Percentiles rank a stretch among this genome's conserved stretches.
phyloP scores from a whole-genome alignment of 441 rosid species.

The Adansonia rubrostipa region DNA sequence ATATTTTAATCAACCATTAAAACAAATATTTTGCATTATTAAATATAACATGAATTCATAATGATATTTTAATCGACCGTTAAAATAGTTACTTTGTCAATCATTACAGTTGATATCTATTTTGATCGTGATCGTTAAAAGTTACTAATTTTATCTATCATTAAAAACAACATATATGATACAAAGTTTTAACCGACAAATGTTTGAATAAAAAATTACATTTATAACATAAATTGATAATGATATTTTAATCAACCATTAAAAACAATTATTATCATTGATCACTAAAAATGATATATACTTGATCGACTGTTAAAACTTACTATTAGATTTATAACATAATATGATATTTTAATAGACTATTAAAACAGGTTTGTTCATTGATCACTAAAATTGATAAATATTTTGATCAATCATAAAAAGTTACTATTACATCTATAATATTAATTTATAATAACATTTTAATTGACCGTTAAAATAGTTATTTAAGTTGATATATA shows the following conservation, averaged over 20 bases:
- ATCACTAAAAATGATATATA: not conserved
- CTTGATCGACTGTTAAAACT: not conserved
- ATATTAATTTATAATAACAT: not conserved
- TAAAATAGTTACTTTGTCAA: not conserved
- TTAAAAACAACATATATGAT: not conserved
- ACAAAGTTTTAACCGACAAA: not conserved
- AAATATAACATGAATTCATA: not conserved
- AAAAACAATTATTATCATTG: not conserved
- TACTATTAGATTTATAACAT: not conserved
- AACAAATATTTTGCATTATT: too few relatives aligned
- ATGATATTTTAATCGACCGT: not conserved
- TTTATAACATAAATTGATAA: not conserved
- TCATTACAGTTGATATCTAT: not conserved
- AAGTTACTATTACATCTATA: too few relatives aligned
- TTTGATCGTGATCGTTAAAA: not conserved
- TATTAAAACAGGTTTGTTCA: too few relatives aligned
- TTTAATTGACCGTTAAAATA: not conserved
- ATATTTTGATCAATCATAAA: too few relatives aligned
- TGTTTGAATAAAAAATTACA: not conserved
- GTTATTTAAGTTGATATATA: not conserved
- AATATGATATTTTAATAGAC: too few relatives aligned
- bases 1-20: too few relatives aligned
- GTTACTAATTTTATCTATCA: not conserved
- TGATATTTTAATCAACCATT: not conserved
- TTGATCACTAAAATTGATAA: too few relatives aligned